Conservation (phyloP, 2,329 filamentous ascomycete genomes). For the Aspergillus amoenus region DNA sequence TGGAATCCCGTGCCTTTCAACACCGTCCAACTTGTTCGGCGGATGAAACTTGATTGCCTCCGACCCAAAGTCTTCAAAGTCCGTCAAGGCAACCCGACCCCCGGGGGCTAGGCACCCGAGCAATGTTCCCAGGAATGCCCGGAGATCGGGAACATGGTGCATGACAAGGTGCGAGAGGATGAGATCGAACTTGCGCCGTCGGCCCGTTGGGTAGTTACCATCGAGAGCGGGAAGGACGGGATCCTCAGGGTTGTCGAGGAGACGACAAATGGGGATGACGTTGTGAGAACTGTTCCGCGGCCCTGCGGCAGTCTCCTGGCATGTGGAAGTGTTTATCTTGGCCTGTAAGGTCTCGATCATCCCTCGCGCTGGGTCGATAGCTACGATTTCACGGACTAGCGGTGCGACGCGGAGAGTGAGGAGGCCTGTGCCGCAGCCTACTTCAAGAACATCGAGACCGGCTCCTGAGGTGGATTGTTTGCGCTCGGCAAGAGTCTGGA, state of each 20-base stretch:
- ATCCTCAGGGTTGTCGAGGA: conserved; percentile 53
- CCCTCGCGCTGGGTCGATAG: conserved; percentile 54
- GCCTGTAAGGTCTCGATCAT: conserved; percentile 54
- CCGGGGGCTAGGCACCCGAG: conserved; percentile 49
- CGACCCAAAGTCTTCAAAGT: conserved; percentile 58
- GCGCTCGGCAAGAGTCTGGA: conserved; percentile 21
- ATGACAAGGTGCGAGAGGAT: conserved; percentile 55
- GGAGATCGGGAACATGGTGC: conserved; percentile 54
- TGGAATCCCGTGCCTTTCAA: conserved; percentile 55
- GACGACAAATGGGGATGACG: conserved; percentile 47
- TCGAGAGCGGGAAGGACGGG: conserved; percentile 38
- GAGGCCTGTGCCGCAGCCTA: conserved; percentile 58
- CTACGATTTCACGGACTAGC: conserved; percentile 48
- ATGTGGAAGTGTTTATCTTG: conserved; percentile 15
- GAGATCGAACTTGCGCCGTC: conserved; percentile 50
- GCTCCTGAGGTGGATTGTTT: neutral
- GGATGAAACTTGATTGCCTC: conserved; percentile 56
- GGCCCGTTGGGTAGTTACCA: conserved; percentile 24
- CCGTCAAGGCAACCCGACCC: conserved; percentile 54
- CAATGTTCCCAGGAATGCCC: conserved; percentile 46
- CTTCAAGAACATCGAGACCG: conserved; percentile 52
- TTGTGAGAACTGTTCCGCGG: conserved; percentile 45
- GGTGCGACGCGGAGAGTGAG: conserved; percentile 53
- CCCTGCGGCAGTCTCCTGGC: neutral
- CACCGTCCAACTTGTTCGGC: conserved; percentile 51